Evolutionary conservation across 2,329 filamentous ascomycete species (phyloP), one percentile per base, ranked within the genome.

Genomic region (Exutisphaerella laricina): DNA sequence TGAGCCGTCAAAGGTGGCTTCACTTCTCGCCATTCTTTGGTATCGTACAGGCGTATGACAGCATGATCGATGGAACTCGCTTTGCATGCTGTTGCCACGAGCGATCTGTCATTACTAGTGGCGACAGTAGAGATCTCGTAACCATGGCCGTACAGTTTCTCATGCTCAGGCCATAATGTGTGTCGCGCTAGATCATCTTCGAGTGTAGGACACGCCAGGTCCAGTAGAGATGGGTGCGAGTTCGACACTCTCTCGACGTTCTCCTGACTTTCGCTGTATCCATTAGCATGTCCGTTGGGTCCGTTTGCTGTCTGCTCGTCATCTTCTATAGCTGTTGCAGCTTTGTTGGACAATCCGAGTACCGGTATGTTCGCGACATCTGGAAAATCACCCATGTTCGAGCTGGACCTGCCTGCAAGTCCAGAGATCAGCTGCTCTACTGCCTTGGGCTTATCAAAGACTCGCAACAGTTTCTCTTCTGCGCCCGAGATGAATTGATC

Each of bases 61-160:
- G 92, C 92, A 62, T 98, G 92, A 63, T 96, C 92, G 43, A 90
- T 74, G 1, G 88, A 94, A 60, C 84, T 94, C 13, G 92, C 92
- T 59, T 85, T 87, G 70, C 92, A 98, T 2, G 92, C 88, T 40
- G 89, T 96, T 22, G 92, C 92, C 10, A 98, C 75, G 16, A 96
- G 66, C 3, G 66, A 71, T 9, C 85, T 84, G 56, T 88, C 81
- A 58, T 85, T 78, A 58, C 80, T 88, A 5, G 83, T 77, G 8
- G 89, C 85, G 12, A 95, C 78, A 26, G 87, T 85, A 2, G 88
- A 94, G 37, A 98, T 90, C 66, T 98, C 92, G 67, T 96, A 96
- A 21, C 92, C 92, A 66, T 98, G 92, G 1, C 92, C 92, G 66
- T 98, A 98, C 1, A 98, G 77, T 69, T 98, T 98, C 65, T 98